Evolutionary conservation across 129 eudicot genomes (phyloP).

Genomic region (Helianthus annuus): HanXRQr2.0-SUNRISE NC_035446.2:109131463-109131962

Average conservation of each 20-base stretch:
- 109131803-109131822: slow-evolving; percentile 86
- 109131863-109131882: slow-evolving; percentile 47
- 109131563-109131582: slow-evolving; percentile 6
- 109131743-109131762: slow-evolving; percentile 40
- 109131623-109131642: slow-evolving; percentile 35
- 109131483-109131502: slow-evolving; percentile 41
- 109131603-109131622: slow-evolving; percentile 22
- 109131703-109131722: slow-evolving; percentile 23
- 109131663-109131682: slow-evolving; percentile 47
- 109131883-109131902: slow-evolving; percentile 78
- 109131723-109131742: slow-evolving; percentile 48
- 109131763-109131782: slow-evolving; percentile 32
- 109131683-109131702: slow-evolving; percentile 52
- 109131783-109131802: slow-evolving; percentile 72
- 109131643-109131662: slow-evolving; percentile 51
- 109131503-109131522: slow-evolving; percentile 29
- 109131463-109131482: slow-evolving; percentile 20
- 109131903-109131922: slow-evolving; percentile 33
- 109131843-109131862: slow-evolving; percentile 21
- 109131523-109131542: slow-evolving; percentile 33
- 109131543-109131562: slow-evolving; percentile 25
- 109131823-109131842: slow-evolving; percentile 57
- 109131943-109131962: slow-evolving; percentile 29
- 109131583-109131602: slow-evolving; percentile 3
- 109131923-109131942: slow-evolving; percentile 34